Conservation (phyloP, 768 basidiomycete genomes). For the Hericium coralloides region DNA sequence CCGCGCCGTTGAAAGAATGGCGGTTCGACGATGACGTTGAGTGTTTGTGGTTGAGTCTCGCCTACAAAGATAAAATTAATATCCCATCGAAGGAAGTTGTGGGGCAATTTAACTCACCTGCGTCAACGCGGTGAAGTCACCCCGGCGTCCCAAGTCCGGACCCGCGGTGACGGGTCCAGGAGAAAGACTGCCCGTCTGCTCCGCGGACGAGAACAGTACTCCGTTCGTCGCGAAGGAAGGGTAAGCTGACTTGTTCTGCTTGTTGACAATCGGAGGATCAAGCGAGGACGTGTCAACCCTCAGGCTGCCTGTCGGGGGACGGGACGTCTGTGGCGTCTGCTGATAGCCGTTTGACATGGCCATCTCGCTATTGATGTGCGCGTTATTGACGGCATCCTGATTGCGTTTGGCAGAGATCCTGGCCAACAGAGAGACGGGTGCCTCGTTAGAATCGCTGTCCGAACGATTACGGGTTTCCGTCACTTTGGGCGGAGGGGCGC, state of each 20-base stretch:
- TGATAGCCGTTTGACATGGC: constrained; percentile 33
- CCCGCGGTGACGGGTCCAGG: constrained; percentile 80
- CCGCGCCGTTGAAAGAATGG: constrained; percentile 72
- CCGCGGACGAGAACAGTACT: constrained; percentile 47
- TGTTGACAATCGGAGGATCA: constrained; percentile 33
- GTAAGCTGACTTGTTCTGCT: constrained; percentile 72
- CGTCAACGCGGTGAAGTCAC: constrained; percentile 63
- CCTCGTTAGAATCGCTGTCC: constrained; percentile 68
- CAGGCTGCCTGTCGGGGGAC: constrained; percentile 62
- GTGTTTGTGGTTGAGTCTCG: constrained; percentile 36
- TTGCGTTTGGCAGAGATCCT: constrained; percentile 66
- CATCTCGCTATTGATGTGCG: constrained; percentile 27
- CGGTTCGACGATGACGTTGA: constrained; percentile 37
- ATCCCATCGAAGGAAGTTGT: background rate
- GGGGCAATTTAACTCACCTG: constrained; percentile 36
- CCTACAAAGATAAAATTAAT: constrained; percentile 15
- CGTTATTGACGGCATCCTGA: constrained; percentile 31
- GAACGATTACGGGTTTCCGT: constrained; percentile 55
- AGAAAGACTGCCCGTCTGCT: constrained; percentile 53
- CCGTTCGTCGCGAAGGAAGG: constrained; percentile 51
- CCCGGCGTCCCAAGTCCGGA: constrained; percentile 70
- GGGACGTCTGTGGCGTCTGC: constrained; percentile 33
- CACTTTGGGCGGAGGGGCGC: constrained; percentile 41
- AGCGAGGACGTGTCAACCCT: constrained; percentile 68
- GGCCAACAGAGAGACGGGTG: constrained; percentile 62